Evolutionary conservation across 495 filamentous ascomycete species (phyloP).

Genomic region (Thozetella sp.): DNA sequence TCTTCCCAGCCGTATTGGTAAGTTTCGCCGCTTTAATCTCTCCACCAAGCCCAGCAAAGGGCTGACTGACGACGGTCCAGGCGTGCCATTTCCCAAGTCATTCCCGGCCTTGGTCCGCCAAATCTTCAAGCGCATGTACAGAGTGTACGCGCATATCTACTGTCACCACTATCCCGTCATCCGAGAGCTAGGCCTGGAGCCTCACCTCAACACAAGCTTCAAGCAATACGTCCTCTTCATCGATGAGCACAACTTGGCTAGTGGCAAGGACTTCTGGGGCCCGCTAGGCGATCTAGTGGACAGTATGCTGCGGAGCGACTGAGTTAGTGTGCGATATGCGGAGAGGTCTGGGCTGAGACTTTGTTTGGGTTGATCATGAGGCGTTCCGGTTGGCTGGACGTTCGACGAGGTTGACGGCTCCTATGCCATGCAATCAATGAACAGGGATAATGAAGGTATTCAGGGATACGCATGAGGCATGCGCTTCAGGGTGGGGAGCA

Average conservation of each 20-base stretch:
- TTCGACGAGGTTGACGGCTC: background rate
- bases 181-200: slow-evolving; percentile 91
- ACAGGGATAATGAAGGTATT: background rate
- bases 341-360: background rate
- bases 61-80: slow-evolving; percentile 38
- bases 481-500: background rate
- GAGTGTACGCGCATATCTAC: slow-evolving; percentile 99
- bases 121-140: slow-evolving; percentile 97
- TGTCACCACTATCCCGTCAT: slow-evolving; percentile 99
- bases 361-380: background rate
- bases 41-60: background rate
- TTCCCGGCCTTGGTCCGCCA: slow-evolving; percentile 86
- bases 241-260: slow-evolving; percentile 86
- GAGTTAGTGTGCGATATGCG: slow-evolving; percentile 3
- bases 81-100: slow-evolving; percentile 92
- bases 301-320: slow-evolving; percentile 95
- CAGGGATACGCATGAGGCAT: background rate
- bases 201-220: slow-evolving; percentile 98
- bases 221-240: slow-evolving; percentile 99
- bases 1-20: slow-evolving; percentile 90
- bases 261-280: slow-evolving; percentile 96
- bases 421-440: background rate
- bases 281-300: slow-evolving; percentile 96
- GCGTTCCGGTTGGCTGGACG: background rate
- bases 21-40: slow-evolving; percentile 9